These are phyloP conservation scores for Neofusicoccum laricinum DNA, from an alignment of 2,329 filamentous ascomycete genomes.

Conservation along the genomic window DNA sequence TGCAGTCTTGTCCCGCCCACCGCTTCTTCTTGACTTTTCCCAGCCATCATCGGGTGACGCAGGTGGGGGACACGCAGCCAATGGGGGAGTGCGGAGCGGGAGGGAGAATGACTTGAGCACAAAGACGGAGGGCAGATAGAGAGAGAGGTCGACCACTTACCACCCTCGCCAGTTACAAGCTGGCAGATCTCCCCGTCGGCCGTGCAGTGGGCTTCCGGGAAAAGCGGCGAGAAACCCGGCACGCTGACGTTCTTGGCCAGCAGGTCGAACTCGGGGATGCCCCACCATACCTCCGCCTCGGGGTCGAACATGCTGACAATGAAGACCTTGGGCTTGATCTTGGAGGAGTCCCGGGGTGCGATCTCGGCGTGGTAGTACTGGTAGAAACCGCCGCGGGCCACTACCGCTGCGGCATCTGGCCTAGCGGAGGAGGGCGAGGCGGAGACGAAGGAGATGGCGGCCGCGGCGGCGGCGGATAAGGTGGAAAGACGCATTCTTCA, in stretches of 20 bases:
- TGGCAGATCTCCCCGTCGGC: constrained; percentile 63
- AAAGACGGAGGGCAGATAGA: too few species aligned
- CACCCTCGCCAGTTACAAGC: constrained; percentile 58
- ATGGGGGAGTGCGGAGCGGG: not conserved
- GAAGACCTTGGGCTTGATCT: constrained; percentile 59
- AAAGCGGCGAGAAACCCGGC: constrained; percentile 64
- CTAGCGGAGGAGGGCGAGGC: not conserved
- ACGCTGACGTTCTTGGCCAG: constrained; percentile 56
- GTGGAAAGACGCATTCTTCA: constrained; percentile 1
- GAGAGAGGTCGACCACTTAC: constrained; percentile 29
- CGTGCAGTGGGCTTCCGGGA: constrained; percentile 64
- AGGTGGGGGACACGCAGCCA: not conserved
- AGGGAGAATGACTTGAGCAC: too few species aligned
- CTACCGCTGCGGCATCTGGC: not conserved
- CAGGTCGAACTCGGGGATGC: constrained; percentile 55
- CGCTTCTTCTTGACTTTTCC: not conserved
- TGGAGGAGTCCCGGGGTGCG: constrained; percentile 31
- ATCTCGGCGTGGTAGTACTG: not conserved
- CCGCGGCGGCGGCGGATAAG: not conserved
- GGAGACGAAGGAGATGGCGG: not conserved
- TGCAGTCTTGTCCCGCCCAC: not conserved
- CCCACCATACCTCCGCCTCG: constrained; percentile 51
- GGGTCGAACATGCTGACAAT: constrained; percentile 59
- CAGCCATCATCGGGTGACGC: not conserved
- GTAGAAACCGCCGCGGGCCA: not conserved